phyloP scores from a whole-genome alignment of 192 early-diverging fungal species.

The Mortierella hygrophila region DNA sequence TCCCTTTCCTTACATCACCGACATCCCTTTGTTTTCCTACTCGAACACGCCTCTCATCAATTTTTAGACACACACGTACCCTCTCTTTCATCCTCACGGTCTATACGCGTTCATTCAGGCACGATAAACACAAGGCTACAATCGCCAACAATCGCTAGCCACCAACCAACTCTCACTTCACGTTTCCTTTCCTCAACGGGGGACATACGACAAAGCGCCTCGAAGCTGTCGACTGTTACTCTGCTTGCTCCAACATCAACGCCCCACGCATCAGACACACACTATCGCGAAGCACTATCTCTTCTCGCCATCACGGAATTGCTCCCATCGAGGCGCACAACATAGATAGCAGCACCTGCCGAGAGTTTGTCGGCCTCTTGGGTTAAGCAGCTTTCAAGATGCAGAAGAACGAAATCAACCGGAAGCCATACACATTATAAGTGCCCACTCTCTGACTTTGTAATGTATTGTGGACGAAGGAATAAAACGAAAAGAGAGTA shows the following conservation, averaged over 20 bases:
- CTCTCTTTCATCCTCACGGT: not conserved
- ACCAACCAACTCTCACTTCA: not conserved
- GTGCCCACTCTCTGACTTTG: conserved; percentile 8
- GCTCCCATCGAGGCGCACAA: not conserved
- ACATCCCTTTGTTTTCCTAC: not conserved
- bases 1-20: not conserved
- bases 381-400: conserved; percentile 21
- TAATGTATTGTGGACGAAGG: not conserved
- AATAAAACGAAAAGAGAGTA: not conserved
- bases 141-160: not conserved
- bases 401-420: conserved; percentile 38
- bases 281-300: not conserved
- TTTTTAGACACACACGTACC: not conserved
- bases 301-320: not conserved
- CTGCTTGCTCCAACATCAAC: not conserved
- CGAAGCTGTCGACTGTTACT: not conserved
- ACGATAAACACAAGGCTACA: not conserved
- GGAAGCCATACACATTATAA: conserved; percentile 55
- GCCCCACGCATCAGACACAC: not conserved
- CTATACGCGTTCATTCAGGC: not conserved
- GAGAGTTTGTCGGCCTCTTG: not conserved
- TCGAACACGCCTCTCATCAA: not conserved
- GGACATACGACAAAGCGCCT: not conserved
- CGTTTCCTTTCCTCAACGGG: not conserved
- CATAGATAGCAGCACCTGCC: not conserved